These are phyloP conservation scores for Diaporthe amygdali DNA, from an alignment of 2,329 filamentous ascomycete genomes.

Conservation along the genomic window DNA sequence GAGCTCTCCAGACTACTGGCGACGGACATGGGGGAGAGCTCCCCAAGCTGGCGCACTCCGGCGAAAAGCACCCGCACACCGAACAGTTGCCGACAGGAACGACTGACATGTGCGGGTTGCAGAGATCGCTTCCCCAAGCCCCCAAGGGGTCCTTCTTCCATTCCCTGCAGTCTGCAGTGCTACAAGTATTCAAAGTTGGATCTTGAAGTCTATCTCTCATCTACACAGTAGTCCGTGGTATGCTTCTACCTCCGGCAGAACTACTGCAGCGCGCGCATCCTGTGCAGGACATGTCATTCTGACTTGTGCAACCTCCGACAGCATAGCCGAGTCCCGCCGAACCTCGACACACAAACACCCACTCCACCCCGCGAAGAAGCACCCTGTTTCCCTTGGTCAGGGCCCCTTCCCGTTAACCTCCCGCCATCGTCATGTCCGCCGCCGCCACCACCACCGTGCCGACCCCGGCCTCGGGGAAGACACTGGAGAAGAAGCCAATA, in stretches of 20 bases:
- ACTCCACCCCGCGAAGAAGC: conserved; percentile 74
- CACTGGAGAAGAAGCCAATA: conserved; percentile 97
- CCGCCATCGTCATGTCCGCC: conserved; percentile 67
- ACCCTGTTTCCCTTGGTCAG: conserved; percentile 96
- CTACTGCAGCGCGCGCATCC: neutral
- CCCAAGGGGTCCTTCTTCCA: neutral
- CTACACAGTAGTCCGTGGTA: neutral
- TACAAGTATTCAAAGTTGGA: neutral
- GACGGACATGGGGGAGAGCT: conserved; percentile 10
- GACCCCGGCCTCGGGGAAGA: conserved; percentile 50
- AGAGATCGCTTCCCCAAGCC: neutral
- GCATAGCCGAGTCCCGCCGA: neutral
- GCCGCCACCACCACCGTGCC: conserved; percentile 56
- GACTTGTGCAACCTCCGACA: neutral
- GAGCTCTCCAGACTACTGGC: conserved; percentile 3
- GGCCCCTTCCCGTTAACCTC: conserved; percentile 63
- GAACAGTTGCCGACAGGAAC: conserved; percentile 10
- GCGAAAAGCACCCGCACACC: conserved; percentile 16
- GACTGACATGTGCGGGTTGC: conserved; percentile 20
- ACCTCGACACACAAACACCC: conserved; percentile 2
- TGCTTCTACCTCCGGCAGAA: neutral
- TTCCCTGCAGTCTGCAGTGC: conserved; percentile 8
- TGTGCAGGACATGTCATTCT: neutral
- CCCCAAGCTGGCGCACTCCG: conserved; percentile 19
- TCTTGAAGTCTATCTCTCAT: neutral